Base-by-base conservation (phyloP, 306 rosid genomes). In the Quercus bicolor region DNA sequence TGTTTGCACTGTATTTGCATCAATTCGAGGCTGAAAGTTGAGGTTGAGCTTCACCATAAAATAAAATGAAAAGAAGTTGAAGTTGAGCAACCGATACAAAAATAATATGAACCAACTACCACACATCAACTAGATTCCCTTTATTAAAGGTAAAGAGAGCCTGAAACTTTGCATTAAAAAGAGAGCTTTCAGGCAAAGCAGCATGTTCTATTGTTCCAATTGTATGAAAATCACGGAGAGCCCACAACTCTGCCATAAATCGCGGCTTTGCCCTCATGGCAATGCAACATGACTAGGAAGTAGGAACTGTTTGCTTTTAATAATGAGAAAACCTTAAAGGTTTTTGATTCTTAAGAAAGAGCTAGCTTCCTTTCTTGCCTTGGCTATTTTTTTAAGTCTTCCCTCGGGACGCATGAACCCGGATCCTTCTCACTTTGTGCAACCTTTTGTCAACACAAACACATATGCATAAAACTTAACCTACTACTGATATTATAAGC, bases 141-240 rank as follows among this genome's bases (percentile, higher is more conserved):
- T 21, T 7, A 12, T 48, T 1, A 48, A 48, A 48, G 53, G 53
- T 11, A 48, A 48, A 40, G 45, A 40, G 15, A 48, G 53, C 53
- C 53, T 12, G 53, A n/a, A 64, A 79, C 59, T 31, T 29, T 26
- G 60, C 64, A 68, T 43, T 73, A 66, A 72, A 80, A 56, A 70
- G 61, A 72, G 72, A 79, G 60, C 69, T 76, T n/a, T 19, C 55
- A 59, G 19, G 24, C 18, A 69, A 68, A 68, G 2, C 54, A 52
- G 34, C 68, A 69, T 24, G 54, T 77, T 60, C 66, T 72, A 59
- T 72, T 75, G 15, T 55, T 54, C 53, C 28, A 15, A 6, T 4
- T 6, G 53, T 34, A 34, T 48, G 52, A n/a, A 29, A 34, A 8
- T 13, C 16, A 14, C 6, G 52, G 72, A 34, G 40, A 34, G 40